phyloP scores from a whole-genome alignment of 1,284 basidiomycete genomes.

The Cryptococcus sp. region DNA sequence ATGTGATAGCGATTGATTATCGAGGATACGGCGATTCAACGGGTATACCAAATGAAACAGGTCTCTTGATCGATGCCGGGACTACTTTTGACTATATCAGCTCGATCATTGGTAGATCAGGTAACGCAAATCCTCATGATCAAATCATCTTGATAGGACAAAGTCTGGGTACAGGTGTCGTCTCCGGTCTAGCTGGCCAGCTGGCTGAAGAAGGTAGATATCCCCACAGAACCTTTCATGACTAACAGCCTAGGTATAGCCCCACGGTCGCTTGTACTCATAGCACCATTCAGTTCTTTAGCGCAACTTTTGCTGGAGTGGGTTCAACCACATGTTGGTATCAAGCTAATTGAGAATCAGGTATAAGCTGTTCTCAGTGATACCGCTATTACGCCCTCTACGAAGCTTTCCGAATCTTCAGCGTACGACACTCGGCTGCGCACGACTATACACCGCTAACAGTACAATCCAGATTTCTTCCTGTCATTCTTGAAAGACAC shows the following conservation, averaged over 20 bases:
- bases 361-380: slow-evolving; percentile 31
- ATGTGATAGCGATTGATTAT: slow-evolving; percentile 82
- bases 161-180: slow-evolving; percentile 81
- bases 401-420: slow-evolving; percentile 19
- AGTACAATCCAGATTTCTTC: slow-evolving; percentile 4
- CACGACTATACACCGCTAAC: neutral
- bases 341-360: slow-evolving; percentile 11
- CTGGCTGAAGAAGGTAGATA: slow-evolving; percentile 35
- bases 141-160: slow-evolving; percentile 59
- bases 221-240: too few relatives aligned
- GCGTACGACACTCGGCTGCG: slow-evolving; percentile 11
- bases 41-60: slow-evolving; percentile 69
- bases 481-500: slow-evolving; percentile 18
- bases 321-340: neutral
- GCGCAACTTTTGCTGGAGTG: slow-evolving; percentile 33
- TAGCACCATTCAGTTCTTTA: slow-evolving; percentile 43
- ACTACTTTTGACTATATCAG: slow-evolving; percentile 61
- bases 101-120: neutral
- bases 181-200: slow-evolving; percentile 48
- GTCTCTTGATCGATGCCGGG: slow-evolving; percentile 69
- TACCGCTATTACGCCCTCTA: slow-evolving; percentile 36
- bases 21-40: slow-evolving; percentile 88
- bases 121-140: neutral
- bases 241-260: slow-evolving; percentile 15
- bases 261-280: slow-evolving; percentile 34